Base-by-base conservation (phyloP, 2,329 filamentous ascomycete genomes). In the Monascus ruber region DNA sequence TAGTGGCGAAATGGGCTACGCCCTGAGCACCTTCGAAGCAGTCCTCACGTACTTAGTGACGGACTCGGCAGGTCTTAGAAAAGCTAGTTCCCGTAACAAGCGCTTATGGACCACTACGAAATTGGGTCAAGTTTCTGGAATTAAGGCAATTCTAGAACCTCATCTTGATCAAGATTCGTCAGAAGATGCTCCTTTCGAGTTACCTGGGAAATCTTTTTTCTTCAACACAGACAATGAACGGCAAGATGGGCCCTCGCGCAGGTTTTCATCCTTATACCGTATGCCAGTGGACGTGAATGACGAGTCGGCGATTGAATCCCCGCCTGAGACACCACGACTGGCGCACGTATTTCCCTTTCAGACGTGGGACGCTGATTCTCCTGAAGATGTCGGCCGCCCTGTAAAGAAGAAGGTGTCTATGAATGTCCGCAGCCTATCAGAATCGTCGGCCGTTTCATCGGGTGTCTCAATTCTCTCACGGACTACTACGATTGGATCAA, bases 301-400 rank as follows among this genome's bases (percentile, higher is more conserved):
- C 25, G 50, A 53, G 5, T 25, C 37, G 7, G 32, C 36, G 6
- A 33, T 46, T 26, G 48, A 52, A 32, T 39, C 33, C 26, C 32
- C 42, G 4, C 43, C 49, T 5, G 59, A 62, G 34, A 52, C 52
- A 29, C 59, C 60, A 5, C 52, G 58, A 11, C 66, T 96, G 4
- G 75, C 81, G 38, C 89, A 96, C 55, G 87, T 96, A 1, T 95
- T 95, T 50, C 89, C 88, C 0, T 96, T 94, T 46, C 84, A 94
- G 56, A 74, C 73, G 40, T 75, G 76, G 43, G 59, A 65, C 33
- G 70, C 54, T 27, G 55, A 59, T 2, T 65, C 69, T 17, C 58
- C 66, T 5, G 59, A 60, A 36, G 56, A 59, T 33, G 58, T 60
- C 9, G 61, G 66, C 2, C 54, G 63, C 4, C 77, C 76, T 42